Base-by-base conservation (phyloP, 371 early-diverging fungal species). In the Phascolomyces articulosus region DNA sequence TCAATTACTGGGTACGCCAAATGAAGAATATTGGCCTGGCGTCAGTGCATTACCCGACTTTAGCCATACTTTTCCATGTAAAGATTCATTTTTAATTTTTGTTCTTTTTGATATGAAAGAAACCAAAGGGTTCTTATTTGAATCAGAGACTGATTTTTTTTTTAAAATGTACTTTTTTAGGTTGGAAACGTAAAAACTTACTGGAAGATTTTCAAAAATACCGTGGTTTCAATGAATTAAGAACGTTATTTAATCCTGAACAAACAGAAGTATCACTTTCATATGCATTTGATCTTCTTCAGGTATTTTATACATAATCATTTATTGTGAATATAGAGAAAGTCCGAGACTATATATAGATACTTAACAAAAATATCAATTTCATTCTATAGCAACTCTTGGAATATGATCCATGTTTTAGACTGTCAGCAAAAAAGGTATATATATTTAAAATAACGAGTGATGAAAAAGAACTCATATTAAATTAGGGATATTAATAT, bases 1-100 rank as follows among this genome's bases (percentile, higher is more conserved):
- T 84, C 79, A 92, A 73, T 75, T 87, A 18, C 84, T 97, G 38
- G 99, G 99, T 40, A 98, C 98, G 7, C 99, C 99, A 1, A 89
- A 76, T 55, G 95, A 96, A 57, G 76, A 84, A 16, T 75, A 74
- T 20, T 99, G 99, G 98, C 91, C 93, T 18, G 93, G 94, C 38
- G 86, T 98, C 28, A 77, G 86, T 6, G 65, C 65, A 18, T 75
- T 97, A 40, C 96, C 95, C 16, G 96, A 96, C 77, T 98, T 87
- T 78, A 93, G 91, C 56, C 67, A 78, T 0, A 79, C 68, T 21
- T 95, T 94, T 66, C 70, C 70, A 34, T 21, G 70, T 70, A 70
- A 63, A 53, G 7, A 28, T 20, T n/a, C n/a, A n/a, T n/a, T n/a
- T n/a, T n/a, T n/a, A n/a, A n/a, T n/a, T n/a, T n/a, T n/a, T n/a